Evolutionary conservation across 228 moss, liverwort and hornwort genomes (phyloP).

Genomic region (Sphagnum fallax): DNA sequence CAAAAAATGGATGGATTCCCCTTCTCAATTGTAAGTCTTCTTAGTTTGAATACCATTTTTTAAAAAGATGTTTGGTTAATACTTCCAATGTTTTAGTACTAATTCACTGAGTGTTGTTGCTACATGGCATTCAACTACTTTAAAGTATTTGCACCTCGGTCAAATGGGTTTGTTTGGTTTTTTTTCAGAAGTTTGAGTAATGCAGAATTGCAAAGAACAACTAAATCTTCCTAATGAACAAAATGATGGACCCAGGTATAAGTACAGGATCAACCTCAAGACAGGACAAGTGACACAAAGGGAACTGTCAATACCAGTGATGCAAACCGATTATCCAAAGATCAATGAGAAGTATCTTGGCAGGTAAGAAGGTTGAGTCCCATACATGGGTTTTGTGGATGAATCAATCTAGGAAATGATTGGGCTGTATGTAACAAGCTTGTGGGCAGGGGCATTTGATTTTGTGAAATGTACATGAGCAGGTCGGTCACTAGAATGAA

Average conservation of each 20-base stretch:
- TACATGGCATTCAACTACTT: neutral
- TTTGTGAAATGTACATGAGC: too few species aligned
- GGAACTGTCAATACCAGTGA: constrained; percentile 29
- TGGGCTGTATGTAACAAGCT: too few species aligned
- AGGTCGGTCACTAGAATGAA: too few species aligned
- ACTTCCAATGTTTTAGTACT: neutral
- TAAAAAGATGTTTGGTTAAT: neutral
- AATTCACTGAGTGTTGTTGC: neutral
- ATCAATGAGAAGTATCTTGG: constrained; percentile 61
- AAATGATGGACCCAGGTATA: constrained; percentile 32
- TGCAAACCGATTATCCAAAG: constrained; percentile 43
- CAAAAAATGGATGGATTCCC: neutral
- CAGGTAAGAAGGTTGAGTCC: constrained; percentile 21
- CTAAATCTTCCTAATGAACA: too few species aligned
- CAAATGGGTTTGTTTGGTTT: neutral
- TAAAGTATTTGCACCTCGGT: neutral
- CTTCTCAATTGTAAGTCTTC: constrained; percentile 14
- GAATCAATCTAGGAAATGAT: too few species aligned
- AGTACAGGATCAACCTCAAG: constrained; percentile 73
- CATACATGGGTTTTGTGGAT: too few species aligned
- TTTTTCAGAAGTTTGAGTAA: too few species aligned
- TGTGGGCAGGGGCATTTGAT: too few species aligned
- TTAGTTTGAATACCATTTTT: neutral
- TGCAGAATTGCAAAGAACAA: too few species aligned
- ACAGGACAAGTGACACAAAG: constrained; percentile 56